Evolutionary conservation across 2,329 filamentous ascomycete species (phyloP).

Genomic region (Xylaria sp.): DNA sequence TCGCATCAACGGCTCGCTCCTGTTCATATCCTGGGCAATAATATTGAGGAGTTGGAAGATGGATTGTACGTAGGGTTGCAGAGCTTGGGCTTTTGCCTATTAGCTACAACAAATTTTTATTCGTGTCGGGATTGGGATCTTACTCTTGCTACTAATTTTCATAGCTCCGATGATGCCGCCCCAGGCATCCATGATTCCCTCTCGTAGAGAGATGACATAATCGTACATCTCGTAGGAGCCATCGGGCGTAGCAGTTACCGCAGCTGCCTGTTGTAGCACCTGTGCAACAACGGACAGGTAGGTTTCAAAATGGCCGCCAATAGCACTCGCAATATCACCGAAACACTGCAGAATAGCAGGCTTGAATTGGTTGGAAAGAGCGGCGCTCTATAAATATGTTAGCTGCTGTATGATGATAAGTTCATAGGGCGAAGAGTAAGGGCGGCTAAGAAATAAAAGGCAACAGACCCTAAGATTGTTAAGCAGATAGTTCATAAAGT

Average conservation of each 20-base stretch:
- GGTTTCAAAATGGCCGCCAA: conserved; percentile 87
- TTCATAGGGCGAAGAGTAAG: background rate
- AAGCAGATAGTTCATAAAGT: conserved; percentile 97
- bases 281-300: conserved; percentile 92
- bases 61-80: conserved; percentile 78
- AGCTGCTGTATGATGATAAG: conserved; percentile 33
- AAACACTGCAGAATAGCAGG: conserved; percentile 98
- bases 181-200: conserved; percentile 99
- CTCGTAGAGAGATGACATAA: conserved; percentile 91
- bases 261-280: conserved; percentile 90
- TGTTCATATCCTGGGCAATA: conserved; percentile 81
- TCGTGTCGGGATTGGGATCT: conserved; percentile 37
- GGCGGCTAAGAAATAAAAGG: conserved; percentile 2
- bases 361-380: conserved; percentile 95
- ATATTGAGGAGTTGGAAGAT: conserved; percentile 87
- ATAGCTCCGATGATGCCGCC: conserved; percentile 94
- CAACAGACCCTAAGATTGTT: conserved; percentile 80
- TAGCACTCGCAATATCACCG: conserved; percentile 95
- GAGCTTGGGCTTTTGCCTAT: conserved; percentile 62
- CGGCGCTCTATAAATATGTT: conserved; percentile 66
- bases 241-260: conserved; percentile 78
- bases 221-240: conserved; percentile 94
- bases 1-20: conserved; percentile 88
- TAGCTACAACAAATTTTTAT: conserved; percentile 36
- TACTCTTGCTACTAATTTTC: conserved; percentile 80